Evolutionary conservation across 495 filamentous ascomycete species (phyloP).

Genomic region (Stereocaulon alpinum): DNA sequence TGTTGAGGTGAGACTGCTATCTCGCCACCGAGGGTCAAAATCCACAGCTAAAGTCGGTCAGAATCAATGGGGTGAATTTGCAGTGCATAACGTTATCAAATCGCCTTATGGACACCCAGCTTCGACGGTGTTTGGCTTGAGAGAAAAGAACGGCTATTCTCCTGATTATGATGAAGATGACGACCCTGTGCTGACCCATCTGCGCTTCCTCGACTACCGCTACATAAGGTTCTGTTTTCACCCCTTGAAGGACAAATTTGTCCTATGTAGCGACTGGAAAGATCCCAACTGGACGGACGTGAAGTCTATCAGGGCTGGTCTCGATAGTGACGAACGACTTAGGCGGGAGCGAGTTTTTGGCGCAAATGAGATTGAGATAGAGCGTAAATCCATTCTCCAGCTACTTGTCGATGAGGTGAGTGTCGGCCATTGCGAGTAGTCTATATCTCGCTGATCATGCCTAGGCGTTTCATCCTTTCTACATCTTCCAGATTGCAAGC

Average conservation of each 20-base stretch:
- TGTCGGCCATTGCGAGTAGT: conserved; percentile 8
- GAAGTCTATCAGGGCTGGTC: conserved; percentile 62
- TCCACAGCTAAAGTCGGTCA: conserved; percentile 23
- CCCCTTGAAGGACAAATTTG: conserved; percentile 75
- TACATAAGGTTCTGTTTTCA: conserved; percentile 92
- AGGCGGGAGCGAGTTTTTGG: conserved; percentile 80
- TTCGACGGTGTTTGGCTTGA: conserved; percentile 74
- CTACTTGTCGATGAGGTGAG: conserved; percentile 82
- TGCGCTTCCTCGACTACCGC: conserved; percentile 77
- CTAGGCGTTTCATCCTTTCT: conserved; percentile 92
- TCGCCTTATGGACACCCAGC: conserved; percentile 68
- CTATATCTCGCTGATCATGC: background rate
- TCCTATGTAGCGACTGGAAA: conserved; percentile 81
- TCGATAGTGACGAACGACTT: conserved; percentile 83
- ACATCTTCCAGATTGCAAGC: conserved; percentile 95
- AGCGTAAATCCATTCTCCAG: conserved; percentile 72
- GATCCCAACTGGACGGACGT: conserved; percentile 80
- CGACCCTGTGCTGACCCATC: conserved; percentile 62
- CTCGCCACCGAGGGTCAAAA: conserved; percentile 5
- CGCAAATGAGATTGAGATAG: conserved; percentile 77
- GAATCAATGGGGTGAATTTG: conserved; percentile 94
- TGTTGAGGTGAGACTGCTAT: conserved; percentile 50
- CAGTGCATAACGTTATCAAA: conserved; percentile 52
- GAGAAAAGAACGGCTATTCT: conserved; percentile 40
- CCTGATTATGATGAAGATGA: conserved; percentile 66